These are phyloP conservation scores for Claviceps paspali DNA, from an alignment of 2,329 filamentous ascomycete species.

Conservation along the genomic window DNA sequence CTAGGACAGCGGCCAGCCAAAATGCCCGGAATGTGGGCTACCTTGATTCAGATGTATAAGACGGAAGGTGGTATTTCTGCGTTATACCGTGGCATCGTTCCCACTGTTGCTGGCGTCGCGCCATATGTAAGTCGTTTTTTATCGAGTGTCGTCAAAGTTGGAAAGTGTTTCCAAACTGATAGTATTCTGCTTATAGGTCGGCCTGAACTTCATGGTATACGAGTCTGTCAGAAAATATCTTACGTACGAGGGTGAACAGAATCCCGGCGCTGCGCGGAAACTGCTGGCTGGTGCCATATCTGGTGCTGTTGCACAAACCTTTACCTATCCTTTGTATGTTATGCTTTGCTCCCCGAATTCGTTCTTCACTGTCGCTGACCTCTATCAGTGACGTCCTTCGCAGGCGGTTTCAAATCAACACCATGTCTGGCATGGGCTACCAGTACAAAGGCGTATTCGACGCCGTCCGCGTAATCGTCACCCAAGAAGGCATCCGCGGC, in stretches of 20 bases:
- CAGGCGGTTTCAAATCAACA: slow-evolving; percentile 94
- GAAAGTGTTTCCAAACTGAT: slow-evolving; percentile 5
- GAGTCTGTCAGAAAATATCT: slow-evolving; percentile 73
- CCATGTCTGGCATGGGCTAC: slow-evolving; percentile 97
- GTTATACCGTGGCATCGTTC: slow-evolving; percentile 87
- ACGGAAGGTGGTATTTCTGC: slow-evolving; percentile 74
- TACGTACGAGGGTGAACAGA: slow-evolving; percentile 74
- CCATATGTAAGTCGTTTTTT: slow-evolving; percentile 57
- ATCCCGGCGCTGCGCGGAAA: slow-evolving; percentile 67
- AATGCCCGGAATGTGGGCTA: slow-evolving; percentile 84
- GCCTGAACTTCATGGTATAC: slow-evolving; percentile 97
- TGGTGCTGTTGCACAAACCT: slow-evolving; percentile 92
- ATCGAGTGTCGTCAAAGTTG: too few species aligned
- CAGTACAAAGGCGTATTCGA: slow-evolving; percentile 80
- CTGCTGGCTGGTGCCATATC: slow-evolving; percentile 81
- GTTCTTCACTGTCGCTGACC: slow-evolving; percentile 8
- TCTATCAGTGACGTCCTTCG: slow-evolving; percentile 66
- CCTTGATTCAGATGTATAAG: slow-evolving; percentile 71
- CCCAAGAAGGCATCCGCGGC: slow-evolving; percentile 69
- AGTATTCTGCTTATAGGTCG: slow-evolving; percentile 47
- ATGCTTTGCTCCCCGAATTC: background rate
- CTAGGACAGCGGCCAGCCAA: slow-evolving; percentile 49
- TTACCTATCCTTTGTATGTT: slow-evolving; percentile 91
- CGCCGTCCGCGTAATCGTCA: slow-evolving; percentile 66
- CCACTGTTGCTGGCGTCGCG: slow-evolving; percentile 87